Evolutionary conservation across 306 rosid genomes (phyloP), one percentile per base, ranked within the genome.

Genomic region (Pyrus communis): DNA sequence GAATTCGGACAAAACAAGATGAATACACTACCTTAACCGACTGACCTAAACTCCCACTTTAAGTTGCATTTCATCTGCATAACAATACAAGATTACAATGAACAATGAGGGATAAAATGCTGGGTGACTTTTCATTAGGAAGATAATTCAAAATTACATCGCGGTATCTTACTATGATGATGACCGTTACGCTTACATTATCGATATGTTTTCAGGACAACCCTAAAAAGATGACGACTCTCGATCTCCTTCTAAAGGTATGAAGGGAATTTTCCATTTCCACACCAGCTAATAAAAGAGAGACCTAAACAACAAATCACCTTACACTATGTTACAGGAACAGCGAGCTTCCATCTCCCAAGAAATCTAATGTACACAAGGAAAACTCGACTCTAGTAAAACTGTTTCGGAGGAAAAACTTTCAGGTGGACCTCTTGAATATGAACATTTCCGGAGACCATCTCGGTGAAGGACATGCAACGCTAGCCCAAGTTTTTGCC

Each of bases 241-340:
- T 78, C 66, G 80, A 72, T 77, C 81, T 60, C 71, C 38, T 69
- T 70, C 15, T 4, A 40, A 82, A 78, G 77, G 82, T 80, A 77
- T 69, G 76, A 78, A 40, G 77, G 84, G 65, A 81, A 77, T 60
- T 81, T 67, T 68, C 80, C 81, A 78, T 49, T 80, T 82, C 79
- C 75, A 70, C 54, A 68, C 76, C 65, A 11, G 67, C 58, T 79
- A 68, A 69, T 17, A 28, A 55, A 25, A 66, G 35, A 15, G 83
- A 18, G 80, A 66, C 82, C 82, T 57, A 46, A 69, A 81, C 85
- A 76, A 82, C 78, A 60, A 80, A 73, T 78, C 69, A 86, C 86
- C 85, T 85, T 88, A 85, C 83, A 76, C 84, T 85, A 88, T 82
- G 82, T 82, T 85, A 90, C 91, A 86, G 35, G 73, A 75, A 84